These are phyloP conservation scores for Tetrahymena elliotti DNA, from an alignment of 73 alveolate genomes.

Conservation along the genomic window DNA sequence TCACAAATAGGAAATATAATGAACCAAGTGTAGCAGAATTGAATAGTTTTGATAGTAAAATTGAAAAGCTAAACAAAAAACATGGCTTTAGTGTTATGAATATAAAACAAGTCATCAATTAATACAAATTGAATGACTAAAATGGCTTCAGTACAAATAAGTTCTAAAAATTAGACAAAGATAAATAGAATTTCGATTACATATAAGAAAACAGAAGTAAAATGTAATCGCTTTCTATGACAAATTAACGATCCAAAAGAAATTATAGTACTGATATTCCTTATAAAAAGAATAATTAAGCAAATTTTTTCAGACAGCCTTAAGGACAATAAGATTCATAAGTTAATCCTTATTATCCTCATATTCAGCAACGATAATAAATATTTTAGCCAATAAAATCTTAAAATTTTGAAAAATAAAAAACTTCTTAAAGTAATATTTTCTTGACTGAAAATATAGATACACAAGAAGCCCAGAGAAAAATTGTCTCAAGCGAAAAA, in stretches of 20 bases:
- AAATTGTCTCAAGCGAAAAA: background rate
- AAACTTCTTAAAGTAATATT: background rate
- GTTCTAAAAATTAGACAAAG: background rate
- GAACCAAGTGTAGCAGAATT: background rate
- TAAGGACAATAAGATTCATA: too few relatives aligned
- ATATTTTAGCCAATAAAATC: background rate
- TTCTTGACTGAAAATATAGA: background rate
- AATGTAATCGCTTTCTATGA: background rate
- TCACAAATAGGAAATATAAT: background rate
- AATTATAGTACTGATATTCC: background rate
- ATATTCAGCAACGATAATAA: too few relatives aligned
- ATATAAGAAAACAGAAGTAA: background rate
- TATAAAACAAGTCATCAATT: background rate
- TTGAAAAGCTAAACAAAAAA: background rate
- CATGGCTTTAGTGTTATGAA: background rate
- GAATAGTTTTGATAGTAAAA: background rate
- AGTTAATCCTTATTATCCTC: background rate
- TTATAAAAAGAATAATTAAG: too few relatives aligned
- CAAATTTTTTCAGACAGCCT: background rate
- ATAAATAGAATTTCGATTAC: background rate
- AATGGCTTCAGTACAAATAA: background rate
- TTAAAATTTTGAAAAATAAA: background rate
- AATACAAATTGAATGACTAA: background rate
- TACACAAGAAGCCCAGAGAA: background rate
- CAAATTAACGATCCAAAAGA: background rate